Evolutionary conservation across 768 basidiomycete genomes (phyloP).

Genomic region (Coprinellus aureogranulatus): DNA sequence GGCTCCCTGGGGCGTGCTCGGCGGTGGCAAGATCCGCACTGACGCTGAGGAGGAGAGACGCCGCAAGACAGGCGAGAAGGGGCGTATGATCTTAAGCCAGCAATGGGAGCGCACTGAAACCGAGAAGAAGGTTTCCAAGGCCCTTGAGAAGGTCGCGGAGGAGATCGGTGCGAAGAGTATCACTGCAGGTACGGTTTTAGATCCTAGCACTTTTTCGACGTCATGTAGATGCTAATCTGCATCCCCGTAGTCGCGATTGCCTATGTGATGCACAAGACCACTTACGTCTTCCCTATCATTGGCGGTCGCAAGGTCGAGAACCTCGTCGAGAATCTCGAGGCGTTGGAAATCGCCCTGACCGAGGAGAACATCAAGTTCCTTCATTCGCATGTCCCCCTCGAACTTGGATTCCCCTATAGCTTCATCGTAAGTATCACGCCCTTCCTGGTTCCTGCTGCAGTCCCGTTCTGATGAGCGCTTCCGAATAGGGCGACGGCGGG

Average conservation of each 20-base stretch:
- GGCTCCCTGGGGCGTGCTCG: slow-evolving; percentile 33
- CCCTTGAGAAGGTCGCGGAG: slow-evolving; percentile 48
- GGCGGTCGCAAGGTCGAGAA: slow-evolving; percentile 55
- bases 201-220: neutral
- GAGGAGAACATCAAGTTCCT: slow-evolving; percentile 44
- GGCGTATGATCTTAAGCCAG: slow-evolving; percentile 26
- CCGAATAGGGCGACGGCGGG: no score
- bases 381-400: slow-evolving; percentile 42
- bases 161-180: slow-evolving; percentile 49
- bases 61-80: slow-evolving; percentile 32
- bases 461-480: no score
- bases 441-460: no score
- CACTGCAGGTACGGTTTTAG: slow-evolving; percentile 37
- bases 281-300: slow-evolving; percentile 51
- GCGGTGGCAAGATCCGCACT: slow-evolving; percentile 50
- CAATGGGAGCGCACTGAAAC: slow-evolving; percentile 47
- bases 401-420: slow-evolving; percentile 42
- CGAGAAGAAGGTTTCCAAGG: slow-evolving; percentile 40
- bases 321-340: slow-evolving; percentile 47
- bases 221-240: neutral
- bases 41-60: slow-evolving; percentile 39
- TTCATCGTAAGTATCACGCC: slow-evolving; percentile 28
- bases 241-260: slow-evolving; percentile 44
- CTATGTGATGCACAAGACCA: slow-evolving; percentile 53
- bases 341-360: slow-evolving; percentile 45